Base-by-base conservation (phyloP, 345 rosid species). In the Eutrema yunnanense region DNA sequence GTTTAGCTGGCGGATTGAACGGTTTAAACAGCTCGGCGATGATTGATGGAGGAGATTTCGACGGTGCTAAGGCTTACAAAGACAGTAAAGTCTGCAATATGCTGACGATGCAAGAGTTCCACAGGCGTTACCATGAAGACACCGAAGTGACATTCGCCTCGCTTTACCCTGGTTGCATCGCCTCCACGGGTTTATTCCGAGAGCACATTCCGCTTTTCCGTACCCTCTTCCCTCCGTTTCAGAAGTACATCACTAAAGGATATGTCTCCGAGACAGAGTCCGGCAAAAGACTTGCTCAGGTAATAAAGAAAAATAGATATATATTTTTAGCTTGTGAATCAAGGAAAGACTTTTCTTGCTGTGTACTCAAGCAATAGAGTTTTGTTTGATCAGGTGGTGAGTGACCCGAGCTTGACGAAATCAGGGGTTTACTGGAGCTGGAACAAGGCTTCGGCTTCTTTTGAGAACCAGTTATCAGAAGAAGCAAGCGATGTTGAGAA, bases 341-440 rank as follows among this genome's bases (percentile, higher is more conserved):
- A 32, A 41, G 73, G 29, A 59, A 51, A 13, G 2, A 26, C 4
- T 6, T 22, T 49, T 55, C 53, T 58, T 69, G 64, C 12, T 9
- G 56, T 53, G 13, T 69, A 69, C 66, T 69, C 13, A 63, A 69
- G 0, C 32, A 4, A 7, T 32, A 2, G 6, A 12, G 34, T 42
- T 54, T 22, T 54, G 29, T 71, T 34, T 58, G 43, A 33, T 32
- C 27, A 94, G 98, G 98, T 94, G 65, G 98, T 88, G 43, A 85
- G 95, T 34, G 97, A 91, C 16, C 98, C 97, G 27, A 91, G 99
- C 88, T 80, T 94, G 89, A 88, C 96, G 7, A 94, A 94, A 66
- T 94, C 97, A 0, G 96, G 97, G 11, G 97, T 89, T 8, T 91
- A 94, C 84, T 94, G 98, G 98, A 94, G 97, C 89, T 94, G 97